Conservation (phyloP, 179 eudicot genomes). For the Silene noctiflora region DNA sequence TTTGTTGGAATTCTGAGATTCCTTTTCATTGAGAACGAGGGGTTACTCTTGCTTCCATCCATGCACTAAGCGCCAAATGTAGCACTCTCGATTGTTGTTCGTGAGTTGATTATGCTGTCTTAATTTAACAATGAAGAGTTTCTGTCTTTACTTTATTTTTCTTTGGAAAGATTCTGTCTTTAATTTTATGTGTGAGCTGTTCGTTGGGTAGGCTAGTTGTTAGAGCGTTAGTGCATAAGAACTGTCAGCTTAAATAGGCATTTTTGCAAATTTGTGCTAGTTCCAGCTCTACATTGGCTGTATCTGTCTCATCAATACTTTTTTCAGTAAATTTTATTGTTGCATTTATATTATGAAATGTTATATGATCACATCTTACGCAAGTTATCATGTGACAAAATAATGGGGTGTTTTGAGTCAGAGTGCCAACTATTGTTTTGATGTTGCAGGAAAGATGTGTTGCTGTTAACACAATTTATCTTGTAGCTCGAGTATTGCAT, state of each 20-base stretch:
- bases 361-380: background rate
- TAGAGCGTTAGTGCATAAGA: background rate
- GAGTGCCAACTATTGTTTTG: conserved; percentile 16
- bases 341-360: background rate
- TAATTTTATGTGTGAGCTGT: background rate
- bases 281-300: background rate
- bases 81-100: background rate
- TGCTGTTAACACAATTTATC: conserved; percentile 73
- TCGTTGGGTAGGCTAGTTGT: conserved; percentile 3
- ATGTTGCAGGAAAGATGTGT: conserved; percentile 91
- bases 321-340: background rate
- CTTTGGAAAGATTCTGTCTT: too few species aligned
- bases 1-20: background rate
- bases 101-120: background rate
- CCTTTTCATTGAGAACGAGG: background rate
- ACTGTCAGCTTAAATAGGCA: background rate
- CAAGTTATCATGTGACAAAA: background rate
- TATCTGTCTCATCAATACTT: background rate
- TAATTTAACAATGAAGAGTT: background rate
- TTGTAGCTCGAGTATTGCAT: conserved; percentile 77
- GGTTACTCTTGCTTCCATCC: background rate
- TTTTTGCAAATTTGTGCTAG: background rate
- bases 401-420: background rate
- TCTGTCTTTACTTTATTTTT: conserved; percentile 5
- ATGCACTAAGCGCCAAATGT: background rate